A percentile compares a stretch with the other conserved stretches of the same genome.
phyloP scores from a whole-genome alignment of 805 yeast species.

The Suhomyces sp. region DNA sequence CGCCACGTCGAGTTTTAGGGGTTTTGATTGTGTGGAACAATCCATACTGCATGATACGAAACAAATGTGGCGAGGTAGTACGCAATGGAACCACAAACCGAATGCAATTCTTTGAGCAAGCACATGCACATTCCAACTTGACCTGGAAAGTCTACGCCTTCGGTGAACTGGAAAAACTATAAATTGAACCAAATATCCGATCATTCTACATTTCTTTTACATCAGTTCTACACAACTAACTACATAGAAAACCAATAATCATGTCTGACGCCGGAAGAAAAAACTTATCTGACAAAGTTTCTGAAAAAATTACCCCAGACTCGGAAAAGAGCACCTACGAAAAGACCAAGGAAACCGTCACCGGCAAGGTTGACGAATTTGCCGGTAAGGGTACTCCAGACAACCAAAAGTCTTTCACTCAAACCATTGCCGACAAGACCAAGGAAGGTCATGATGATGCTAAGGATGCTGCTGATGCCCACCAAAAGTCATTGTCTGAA shows the following conservation, averaged over 20 bases:
- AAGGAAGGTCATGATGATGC: slow-evolving; percentile 55
- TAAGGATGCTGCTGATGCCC: slow-evolving; percentile 25
- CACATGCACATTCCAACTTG: neutral
- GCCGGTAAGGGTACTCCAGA: slow-evolving; percentile 58
- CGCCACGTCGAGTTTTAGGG: neutral
- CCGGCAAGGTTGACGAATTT: slow-evolving; percentile 32
- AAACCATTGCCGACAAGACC: slow-evolving; percentile 63
- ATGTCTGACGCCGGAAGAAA: slow-evolving; percentile 47
- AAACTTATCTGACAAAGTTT: slow-evolving; percentile 38
- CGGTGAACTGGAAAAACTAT: neutral
- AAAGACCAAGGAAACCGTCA: slow-evolving; percentile 36
- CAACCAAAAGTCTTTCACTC: slow-evolving; percentile 63
- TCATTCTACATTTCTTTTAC: neutral
- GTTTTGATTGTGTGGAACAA: neutral
- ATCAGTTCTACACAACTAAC: neutral
- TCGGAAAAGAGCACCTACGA: slow-evolving; percentile 37
- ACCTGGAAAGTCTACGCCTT: neutral
- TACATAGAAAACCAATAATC: neutral
- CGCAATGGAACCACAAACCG: neutral
- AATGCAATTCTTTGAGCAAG: neutral
- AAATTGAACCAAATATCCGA: neutral
- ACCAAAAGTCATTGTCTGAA: slow-evolving; percentile 34
- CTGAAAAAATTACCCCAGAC: slow-evolving; percentile 40
- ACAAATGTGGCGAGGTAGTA: neutral
- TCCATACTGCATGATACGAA: neutral